Evolutionary conservation across 768 basidiomycete species (phyloP).

Genomic region (Trametes punicea): DNA sequence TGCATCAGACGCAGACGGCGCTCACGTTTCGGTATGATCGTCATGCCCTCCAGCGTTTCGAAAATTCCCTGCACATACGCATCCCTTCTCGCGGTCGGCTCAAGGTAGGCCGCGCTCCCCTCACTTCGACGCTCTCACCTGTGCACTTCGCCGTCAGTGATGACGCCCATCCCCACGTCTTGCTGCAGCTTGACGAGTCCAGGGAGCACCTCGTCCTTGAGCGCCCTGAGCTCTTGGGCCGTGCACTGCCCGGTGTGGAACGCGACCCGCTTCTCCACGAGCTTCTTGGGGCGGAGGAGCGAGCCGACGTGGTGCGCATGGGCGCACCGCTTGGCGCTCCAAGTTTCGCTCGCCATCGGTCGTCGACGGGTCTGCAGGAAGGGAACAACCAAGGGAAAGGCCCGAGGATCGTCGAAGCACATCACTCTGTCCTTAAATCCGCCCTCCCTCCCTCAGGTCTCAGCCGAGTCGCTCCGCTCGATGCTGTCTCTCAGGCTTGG

Average conservation of each 20-base stretch:
- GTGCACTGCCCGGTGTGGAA: constrained; percentile 41
- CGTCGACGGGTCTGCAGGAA: not conserved
- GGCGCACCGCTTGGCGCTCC: not conserved
- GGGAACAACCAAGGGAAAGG: not conserved
- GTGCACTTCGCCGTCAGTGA: constrained; percentile 57
- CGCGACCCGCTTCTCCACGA: constrained; percentile 44
- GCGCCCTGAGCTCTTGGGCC: constrained; percentile 39
- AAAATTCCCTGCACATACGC: constrained; percentile 64
- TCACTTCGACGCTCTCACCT: constrained; percentile 24
- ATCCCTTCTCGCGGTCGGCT: constrained; percentile 33
- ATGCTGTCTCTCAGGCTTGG: no score
- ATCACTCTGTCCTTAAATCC: not conserved
- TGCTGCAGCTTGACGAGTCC: constrained; percentile 52
- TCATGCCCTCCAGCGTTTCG: constrained; percentile 63
- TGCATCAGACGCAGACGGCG: not conserved
- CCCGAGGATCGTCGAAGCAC: not conserved
- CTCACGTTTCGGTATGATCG: constrained; percentile 44
- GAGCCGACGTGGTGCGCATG: constrained; percentile 61
- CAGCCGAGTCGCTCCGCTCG: no score
- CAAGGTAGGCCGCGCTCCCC: not conserved
- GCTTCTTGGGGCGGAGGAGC: constrained; percentile 49
- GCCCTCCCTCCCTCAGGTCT: no score
- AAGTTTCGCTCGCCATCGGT: constrained; percentile 1
- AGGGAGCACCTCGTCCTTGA: constrained; percentile 52
- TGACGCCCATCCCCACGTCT: constrained; percentile 49